These are phyloP conservation scores for Castanospermum australe DNA, from an alignment of 306 rosid species.

Conservation along the genomic window DNA sequence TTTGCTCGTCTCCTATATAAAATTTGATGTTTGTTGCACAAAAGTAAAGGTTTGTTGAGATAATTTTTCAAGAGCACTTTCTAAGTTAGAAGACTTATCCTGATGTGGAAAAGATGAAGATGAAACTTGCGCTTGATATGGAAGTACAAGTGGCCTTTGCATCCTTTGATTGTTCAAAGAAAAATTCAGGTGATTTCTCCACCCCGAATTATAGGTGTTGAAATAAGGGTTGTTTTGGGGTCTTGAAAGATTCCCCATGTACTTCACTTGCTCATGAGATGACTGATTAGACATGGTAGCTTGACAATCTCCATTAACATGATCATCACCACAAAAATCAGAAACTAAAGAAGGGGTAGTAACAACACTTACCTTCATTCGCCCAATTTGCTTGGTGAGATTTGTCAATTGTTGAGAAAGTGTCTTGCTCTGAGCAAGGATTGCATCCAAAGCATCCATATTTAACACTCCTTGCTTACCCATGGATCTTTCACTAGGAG, in stretches of 20 bases:
- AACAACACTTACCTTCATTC: not conserved
- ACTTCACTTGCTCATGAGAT: not conserved
- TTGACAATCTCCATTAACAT: not conserved
- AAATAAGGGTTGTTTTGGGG: not conserved
- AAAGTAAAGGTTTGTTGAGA: not conserved
- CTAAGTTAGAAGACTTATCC: no score
- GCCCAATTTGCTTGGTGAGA: no score
- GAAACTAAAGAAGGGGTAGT: not conserved
- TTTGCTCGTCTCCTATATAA: not conserved
- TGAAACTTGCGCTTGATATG: not conserved
- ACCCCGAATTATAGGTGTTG: not conserved
- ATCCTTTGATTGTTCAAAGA: not conserved
- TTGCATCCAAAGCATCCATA: not conserved
- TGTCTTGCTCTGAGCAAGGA: not conserved
- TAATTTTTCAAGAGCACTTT: not conserved
- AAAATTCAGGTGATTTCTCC: not conserved
- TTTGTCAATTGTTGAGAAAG: not conserved
- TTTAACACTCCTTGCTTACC: not conserved
- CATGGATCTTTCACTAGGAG: not conserved
- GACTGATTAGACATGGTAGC: not conserved
- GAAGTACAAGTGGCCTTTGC: not conserved
- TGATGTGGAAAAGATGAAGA: no score
- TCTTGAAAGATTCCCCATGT: not conserved
- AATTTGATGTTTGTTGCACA: not conserved
- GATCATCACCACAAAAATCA: not conserved